Evolutionary conservation across 768 basidiomycete genomes (phyloP).

Genomic region (Gloeostereum incarnatum): DNA sequence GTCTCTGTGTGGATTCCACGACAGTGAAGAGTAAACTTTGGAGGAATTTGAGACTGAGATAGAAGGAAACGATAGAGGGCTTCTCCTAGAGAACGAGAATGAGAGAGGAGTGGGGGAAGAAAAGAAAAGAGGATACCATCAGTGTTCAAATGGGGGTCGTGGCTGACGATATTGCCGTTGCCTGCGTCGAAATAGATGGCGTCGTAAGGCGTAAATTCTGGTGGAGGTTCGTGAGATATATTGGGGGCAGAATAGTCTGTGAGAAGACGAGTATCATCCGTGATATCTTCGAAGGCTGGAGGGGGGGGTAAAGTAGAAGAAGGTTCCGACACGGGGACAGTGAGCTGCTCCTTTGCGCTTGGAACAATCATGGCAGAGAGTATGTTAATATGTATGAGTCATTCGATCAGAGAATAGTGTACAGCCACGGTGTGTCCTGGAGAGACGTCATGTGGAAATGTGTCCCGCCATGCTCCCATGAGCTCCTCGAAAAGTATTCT

Average conservation of each 20-base stretch:
- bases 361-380: too few species aligned
- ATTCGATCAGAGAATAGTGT: too few species aligned
- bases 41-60: constrained; percentile 36
- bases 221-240: constrained; percentile 37
- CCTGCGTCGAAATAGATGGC: constrained; percentile 46
- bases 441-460: too few species aligned
- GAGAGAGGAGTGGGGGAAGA: background rate
- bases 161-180: constrained; percentile 50
- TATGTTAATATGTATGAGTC: too few species aligned
- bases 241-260: constrained; percentile 1
- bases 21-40: constrained; percentile 36
- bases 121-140: constrained; percentile 33
- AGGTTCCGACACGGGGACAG: too few species aligned
- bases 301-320: too few species aligned
- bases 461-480: too few species aligned
- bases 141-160: constrained; percentile 59
- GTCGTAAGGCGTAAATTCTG: constrained; percentile 51
- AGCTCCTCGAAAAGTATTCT: too few species aligned
- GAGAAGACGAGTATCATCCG: constrained; percentile 3
- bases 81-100: constrained; percentile 33
- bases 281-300: background rate
- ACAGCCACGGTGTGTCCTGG: too few species aligned
- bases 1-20: constrained; percentile 50
- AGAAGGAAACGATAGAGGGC: constrained; percentile 70
- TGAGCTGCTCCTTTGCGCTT: too few species aligned